Evolutionary conservation across 768 basidiomycete species (phyloP).

Genomic region (Lentinula boryana): DNA sequence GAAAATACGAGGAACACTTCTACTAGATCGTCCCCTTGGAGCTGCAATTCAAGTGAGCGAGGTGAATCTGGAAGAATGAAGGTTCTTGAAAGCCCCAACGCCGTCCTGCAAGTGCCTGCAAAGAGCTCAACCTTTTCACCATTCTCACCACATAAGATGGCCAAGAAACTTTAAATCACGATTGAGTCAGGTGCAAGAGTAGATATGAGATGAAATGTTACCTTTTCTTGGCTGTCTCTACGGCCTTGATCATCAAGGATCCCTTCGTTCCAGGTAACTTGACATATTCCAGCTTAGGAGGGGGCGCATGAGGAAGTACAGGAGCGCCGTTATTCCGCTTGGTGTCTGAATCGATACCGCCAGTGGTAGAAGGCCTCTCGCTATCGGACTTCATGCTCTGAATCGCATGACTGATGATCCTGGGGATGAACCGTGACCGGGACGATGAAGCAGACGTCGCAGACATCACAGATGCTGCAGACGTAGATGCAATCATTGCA

Average conservation of each 20-base stretch:
- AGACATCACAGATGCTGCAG: slow-evolving; percentile 14
- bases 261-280: slow-evolving; percentile 91
- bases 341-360: slow-evolving; percentile 35
- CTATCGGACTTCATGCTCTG: slow-evolving; percentile 47
- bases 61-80: slow-evolving; percentile 92
- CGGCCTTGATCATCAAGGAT: slow-evolving; percentile 75
- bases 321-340: slow-evolving; percentile 26
- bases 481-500: neutral
- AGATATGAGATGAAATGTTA: slow-evolving; percentile 16
- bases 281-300: slow-evolving; percentile 86
- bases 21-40: slow-evolving; percentile 89
- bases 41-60: slow-evolving; percentile 76
- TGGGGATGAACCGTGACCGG: slow-evolving; percentile 64
- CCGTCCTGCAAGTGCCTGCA: slow-evolving; percentile 87
- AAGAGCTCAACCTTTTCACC: slow-evolving; percentile 93
- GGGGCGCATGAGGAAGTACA: slow-evolving; percentile 47
- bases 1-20: slow-evolving; percentile 89
- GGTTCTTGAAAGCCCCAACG: slow-evolving; percentile 84
- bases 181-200: neutral
- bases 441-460: slow-evolving; percentile 28
- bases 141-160: slow-evolving; percentile 87
- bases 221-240: slow-evolving; percentile 90
- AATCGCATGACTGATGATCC: slow-evolving; percentile 64
- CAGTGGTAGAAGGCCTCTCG: slow-evolving; percentile 37
- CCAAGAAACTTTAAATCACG: slow-evolving; percentile 61